Conservation (phyloP, 805 yeast genomes). For the Debaryomyces castellii region DNA sequence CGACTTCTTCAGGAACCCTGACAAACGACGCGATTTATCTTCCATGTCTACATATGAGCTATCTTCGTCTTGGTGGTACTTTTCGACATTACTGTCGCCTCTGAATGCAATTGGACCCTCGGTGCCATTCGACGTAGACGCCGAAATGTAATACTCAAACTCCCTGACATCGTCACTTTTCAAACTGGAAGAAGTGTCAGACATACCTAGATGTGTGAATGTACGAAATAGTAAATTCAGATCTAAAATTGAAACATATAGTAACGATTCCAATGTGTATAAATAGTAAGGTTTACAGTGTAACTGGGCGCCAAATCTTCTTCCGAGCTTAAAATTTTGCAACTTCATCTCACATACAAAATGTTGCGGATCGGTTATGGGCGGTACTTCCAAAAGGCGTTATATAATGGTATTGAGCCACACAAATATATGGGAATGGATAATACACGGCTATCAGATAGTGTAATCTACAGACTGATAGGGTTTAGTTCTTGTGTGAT, state of each 20-base stretch:
- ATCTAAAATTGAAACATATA: too few relatives aligned
- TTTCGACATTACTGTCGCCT: not conserved
- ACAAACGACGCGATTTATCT: constrained; percentile 14
- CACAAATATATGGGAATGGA: not conserved
- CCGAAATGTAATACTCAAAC: constrained; percentile 5
- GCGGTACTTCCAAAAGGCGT: not conserved
- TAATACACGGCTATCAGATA: not conserved
- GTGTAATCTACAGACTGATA: too few relatives aligned
- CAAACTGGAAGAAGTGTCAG: constrained; percentile 1
- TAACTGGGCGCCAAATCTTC: not conserved
- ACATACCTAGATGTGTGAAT: not conserved
- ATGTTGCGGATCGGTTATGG: not conserved
- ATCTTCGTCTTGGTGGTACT: not conserved
- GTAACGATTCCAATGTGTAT: not conserved
- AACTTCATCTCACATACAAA: not conserved
- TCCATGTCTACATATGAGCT: not conserved
- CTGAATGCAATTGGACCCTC: constrained; percentile 14
- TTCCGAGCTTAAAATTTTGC: constrained; percentile 1
- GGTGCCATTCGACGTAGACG: constrained; percentile 13
- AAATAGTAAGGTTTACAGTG: not conserved
- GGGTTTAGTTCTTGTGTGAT: too few relatives aligned
- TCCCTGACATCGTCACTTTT: constrained; percentile 6
- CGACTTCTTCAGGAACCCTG: constrained; percentile 12
- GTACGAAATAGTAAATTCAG: not conserved
- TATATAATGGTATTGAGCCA: not conserved